Base-by-base conservation (phyloP, 140 eudicot genomes). In the Stevia rebaudiana region DNA sequence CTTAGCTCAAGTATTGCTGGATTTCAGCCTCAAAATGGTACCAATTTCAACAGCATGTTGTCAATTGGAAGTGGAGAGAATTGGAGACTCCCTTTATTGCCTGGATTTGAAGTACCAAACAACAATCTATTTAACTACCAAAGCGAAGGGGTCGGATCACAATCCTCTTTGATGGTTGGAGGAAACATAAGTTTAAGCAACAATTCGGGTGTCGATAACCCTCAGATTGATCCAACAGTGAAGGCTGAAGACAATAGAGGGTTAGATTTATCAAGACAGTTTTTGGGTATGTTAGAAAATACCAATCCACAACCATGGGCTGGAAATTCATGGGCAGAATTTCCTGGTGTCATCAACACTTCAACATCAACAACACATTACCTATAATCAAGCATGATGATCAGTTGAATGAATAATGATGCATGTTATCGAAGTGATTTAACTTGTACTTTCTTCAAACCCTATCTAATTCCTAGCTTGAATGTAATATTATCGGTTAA, bases 81-180 rank as follows among this genome's bases (percentile, higher is more conserved):
- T 71, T 84, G 91, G 91, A 78, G 82, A 69, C 30, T 84, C 35
- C 91, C 87, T 21, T 71, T 66, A 54, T 47, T 81, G 44, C 53
- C 74, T 43, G 84, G 76, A 39, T 78, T 83, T 68, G 86, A 83
- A 51, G 67, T 77, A 54, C 56, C 65, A 11, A 52, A 66, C 39
- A 67, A 67, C 61, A 40, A 75, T 56, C 59, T 76, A 10, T 81
- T 69, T 21, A 70, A 74, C 35, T 75, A 64, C 74, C 84, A 72
- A 16, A 64, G 61, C 15, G 72, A 74, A 74, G 79, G 76, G 11
- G 73, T 39, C 19, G 67, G 46, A 70, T 67, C 77, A 53, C 66
- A 60, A 73, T 18, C 75, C 2, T 40, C 72, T 54, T 56, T 72
- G 1, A 47, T 66, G 30, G 69, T 58, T 47, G 81, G 77, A 53